Evolutionary conservation across 2,329 filamentous ascomycete species (phyloP), one percentile per base, ranked within the genome.

Genomic region (Trichophyton equinum): DNA sequence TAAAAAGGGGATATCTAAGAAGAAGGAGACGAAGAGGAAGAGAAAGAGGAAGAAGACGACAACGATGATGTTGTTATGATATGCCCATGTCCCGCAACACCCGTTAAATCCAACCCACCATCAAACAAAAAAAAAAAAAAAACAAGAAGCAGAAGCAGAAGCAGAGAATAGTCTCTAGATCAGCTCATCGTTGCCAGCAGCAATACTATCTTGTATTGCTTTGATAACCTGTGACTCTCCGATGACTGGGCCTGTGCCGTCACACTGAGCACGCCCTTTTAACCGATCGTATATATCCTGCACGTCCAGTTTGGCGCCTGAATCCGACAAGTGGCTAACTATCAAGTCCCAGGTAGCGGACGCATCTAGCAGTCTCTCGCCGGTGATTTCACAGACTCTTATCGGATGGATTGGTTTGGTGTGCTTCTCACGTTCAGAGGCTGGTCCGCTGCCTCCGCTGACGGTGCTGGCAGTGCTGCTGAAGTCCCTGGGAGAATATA

Each of bases 331-430:
- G 72, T 96, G 89, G 59, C 78, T 80, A 69, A 95, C 88, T 63
- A 97, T 94, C 60, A 91, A 78, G 68, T 96, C 91, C 92, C 92
- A 97, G 0, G 91, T 87, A 1, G 89, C 88, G 18, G 85, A 85
- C 0, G 87, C 86, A 42, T 86, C 87, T 5, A 94, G 78, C 13
- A 95, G 75, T 33, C 81, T 80, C 70, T 89, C 84, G 3, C 88
- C 88, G 0, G 76, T 79, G 11, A 78, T 76, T n/a, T 83, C 79
- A 44, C 82, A 83, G 27, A 82, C 81, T 33, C 83, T 81, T 64
- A 91, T 81, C n/a, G 87, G 81, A 71, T 91, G 87, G 8, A 73
- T 88, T 80, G 70, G 81, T 56, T 66, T 64, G 13, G 3, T 15
- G 18, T 55, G 51, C n/a, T 55, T 55, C 13, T 55, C 51, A 4